A percentile compares a stretch with the other conserved stretches of the same genome.
These are phyloP conservation scores for Arthroderma sp. DNA, from an alignment of 2,329 filamentous ascomycete species.

Conservation along the genomic window DNA sequence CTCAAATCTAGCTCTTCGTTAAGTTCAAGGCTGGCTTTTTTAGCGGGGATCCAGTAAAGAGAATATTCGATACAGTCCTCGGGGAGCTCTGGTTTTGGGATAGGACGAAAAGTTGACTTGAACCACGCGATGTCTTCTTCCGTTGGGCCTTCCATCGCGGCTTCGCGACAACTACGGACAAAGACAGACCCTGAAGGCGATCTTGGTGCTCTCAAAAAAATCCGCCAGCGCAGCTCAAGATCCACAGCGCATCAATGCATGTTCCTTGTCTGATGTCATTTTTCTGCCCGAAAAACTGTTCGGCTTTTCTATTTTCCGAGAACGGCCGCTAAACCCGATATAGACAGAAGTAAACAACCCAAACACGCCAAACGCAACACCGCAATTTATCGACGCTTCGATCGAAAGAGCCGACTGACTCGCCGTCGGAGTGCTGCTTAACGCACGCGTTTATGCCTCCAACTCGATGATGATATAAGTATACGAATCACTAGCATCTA, in stretches of 20 bases:
- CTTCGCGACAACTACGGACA: too few species aligned
- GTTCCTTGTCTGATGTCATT: too few species aligned
- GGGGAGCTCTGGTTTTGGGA: slow-evolving; percentile 52
- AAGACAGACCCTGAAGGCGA: too few species aligned
- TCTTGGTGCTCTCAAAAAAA: too few species aligned
- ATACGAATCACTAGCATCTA: slow-evolving; percentile 12
- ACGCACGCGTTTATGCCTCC: too few species aligned
- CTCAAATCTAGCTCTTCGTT: slow-evolving; percentile 35
- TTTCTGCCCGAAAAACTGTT: too few species aligned
- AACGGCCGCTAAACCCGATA: slow-evolving; percentile 18
- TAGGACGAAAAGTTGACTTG: slow-evolving; percentile 50
- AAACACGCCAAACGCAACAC: slow-evolving; percentile 3
- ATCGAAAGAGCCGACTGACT: neutral
- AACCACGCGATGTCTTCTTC: slow-evolving; percentile 53
- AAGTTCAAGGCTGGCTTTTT: slow-evolving; percentile 40
- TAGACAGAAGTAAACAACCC: slow-evolving; percentile 31
- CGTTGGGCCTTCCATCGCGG: slow-evolving; percentile 16
- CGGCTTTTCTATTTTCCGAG: too few species aligned
- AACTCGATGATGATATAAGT: neutral
- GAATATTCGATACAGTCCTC: slow-evolving; percentile 82
- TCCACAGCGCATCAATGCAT: too few species aligned
- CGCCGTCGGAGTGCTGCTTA: too few species aligned
- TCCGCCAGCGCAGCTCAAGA: too few species aligned
- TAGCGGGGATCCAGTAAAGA: slow-evolving; percentile 55
- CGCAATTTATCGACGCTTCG: neutral